Evolutionary conservation across 306 rosid species (phyloP).

Genomic region (Mucuna pruriens): DNA sequence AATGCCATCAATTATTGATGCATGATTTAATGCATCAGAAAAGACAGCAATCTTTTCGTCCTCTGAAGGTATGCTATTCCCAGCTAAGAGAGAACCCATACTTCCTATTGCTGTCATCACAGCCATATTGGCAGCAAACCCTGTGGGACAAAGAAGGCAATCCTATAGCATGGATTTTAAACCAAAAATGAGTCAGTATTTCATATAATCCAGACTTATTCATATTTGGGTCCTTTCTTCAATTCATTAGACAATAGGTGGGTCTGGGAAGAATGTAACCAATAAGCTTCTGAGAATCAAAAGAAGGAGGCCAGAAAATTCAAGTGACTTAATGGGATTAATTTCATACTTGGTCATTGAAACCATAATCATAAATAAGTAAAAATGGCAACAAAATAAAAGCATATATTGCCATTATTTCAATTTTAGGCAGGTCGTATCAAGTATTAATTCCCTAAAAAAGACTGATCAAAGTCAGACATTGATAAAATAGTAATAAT

Average conservation of each 20-base stretch:
- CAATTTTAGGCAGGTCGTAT: background rate
- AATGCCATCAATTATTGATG: constrained; percentile 93
- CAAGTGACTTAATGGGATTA: constrained; percentile 13
- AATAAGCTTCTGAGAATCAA: constrained; percentile 21
- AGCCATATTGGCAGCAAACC: constrained; percentile 99
- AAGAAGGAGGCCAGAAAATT: background rate
- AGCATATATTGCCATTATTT: background rate
- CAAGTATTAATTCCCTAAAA: constrained; percentile 11
- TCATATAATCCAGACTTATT: constrained; percentile 30
- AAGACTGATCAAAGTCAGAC: background rate
- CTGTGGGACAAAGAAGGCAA: constrained; percentile 99
- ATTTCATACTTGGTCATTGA: background rate
- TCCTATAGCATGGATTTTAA: constrained; percentile 78
- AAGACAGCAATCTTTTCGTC: constrained; percentile 80
- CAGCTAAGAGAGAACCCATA: constrained; percentile 72
- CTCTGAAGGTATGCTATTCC: constrained; percentile 55
- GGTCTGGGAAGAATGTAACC: constrained; percentile 25
- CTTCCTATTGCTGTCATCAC: constrained; percentile 87
- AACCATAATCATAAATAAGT: constrained; percentile 1
- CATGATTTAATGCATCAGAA: constrained; percentile 89
- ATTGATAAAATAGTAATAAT: constrained; percentile 10
- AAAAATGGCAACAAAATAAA: background rate
- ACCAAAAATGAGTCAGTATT: constrained; percentile 55
- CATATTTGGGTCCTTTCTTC: constrained; percentile 33
- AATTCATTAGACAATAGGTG: constrained; percentile 13